Base-by-base conservation (phyloP, 176 grass and related monocot species). In the Zea mays region DNA sequence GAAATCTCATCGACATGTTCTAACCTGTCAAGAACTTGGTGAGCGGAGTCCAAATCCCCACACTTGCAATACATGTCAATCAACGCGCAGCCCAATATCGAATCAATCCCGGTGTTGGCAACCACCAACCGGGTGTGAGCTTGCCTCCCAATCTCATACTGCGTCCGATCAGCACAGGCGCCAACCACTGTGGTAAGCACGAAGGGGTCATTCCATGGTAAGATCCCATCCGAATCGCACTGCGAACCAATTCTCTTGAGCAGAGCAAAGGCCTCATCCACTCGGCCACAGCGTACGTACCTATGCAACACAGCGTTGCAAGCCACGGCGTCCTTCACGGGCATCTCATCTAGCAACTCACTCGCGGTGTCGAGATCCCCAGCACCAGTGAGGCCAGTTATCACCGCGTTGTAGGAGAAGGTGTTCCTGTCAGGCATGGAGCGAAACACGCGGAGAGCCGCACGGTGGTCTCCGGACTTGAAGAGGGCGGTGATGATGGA, bases 11-110 rank as follows among this genome's bases (percentile, higher is more conserved):
- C 91, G 12, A 72, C 64, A 38, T 73, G 75, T 8, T 69, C 15
- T 61, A 86, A 80, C 9, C 62, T 49, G 45, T 78, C 75, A 71
- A 88, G 51, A 59, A 90, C 79, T 40, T 4, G 10, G 16, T 11
- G 65, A 65, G 88, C 91, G 54, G 71, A 85, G 27, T 70, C 79
- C 67, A 90, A 77, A 80, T 85, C 79, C 44, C 80, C 66, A 46
- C 88, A 93, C 65, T 93, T 93, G 35, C 82, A 78, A 58, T 93
- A 93, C 91, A 93, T 90, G 79, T 93, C 69, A 40, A 86, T 77
- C 76, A 93, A 71, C n/a, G 91, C 52, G 0, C 87, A 88, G 33
- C 71, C 73, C 65, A 93, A 37, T 19, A 93, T 74, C 1, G 82
- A 81, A 71, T 93, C 91, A 11, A 90, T 66, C 15, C 83, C 76